phyloP scores from a whole-genome alignment of 768 basidiomycete species.

The Trametopsis cervina region DNA sequence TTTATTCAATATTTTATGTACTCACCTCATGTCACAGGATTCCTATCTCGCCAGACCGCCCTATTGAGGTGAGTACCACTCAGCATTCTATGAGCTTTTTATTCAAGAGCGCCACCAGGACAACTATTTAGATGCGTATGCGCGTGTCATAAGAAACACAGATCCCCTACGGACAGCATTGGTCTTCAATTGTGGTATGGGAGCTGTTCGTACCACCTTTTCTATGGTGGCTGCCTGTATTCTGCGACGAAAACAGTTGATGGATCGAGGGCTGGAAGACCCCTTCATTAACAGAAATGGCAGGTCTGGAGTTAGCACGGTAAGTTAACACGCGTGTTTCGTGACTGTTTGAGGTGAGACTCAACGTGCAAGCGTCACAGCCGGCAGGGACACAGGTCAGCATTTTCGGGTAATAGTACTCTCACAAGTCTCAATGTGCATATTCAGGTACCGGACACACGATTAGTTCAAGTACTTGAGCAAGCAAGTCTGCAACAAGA shows the following conservation, averaged over 20 bases:
- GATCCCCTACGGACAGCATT: conserved; percentile 79
- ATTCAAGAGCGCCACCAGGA: conserved; percentile 52
- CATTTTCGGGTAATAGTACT: too few species aligned
- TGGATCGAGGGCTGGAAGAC: conserved; percentile 61
- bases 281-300: conserved; percentile 53
- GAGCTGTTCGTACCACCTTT: conserved; percentile 92
- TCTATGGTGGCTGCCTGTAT: conserved; percentile 94
- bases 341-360: background rate
- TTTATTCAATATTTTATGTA: background rate
- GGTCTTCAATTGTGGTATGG: conserved; percentile 96
- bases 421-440: too few species aligned
- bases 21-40: conserved; percentile 42
- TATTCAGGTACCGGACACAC: conserved; percentile 50
- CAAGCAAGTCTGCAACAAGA: conserved; percentile 79
- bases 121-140: conserved; percentile 93
- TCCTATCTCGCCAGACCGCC: conserved; percentile 90
- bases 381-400: conserved; percentile 16
- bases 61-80: conserved; percentile 61
- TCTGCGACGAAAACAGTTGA: conserved; percentile 65
- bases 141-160: conserved; percentile 68
- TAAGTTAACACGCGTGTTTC: conserved; percentile 22
- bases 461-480: conserved; percentile 59
- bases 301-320: conserved; percentile 41
- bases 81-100: background rate
- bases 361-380: conserved; percentile 6